phyloP scores from a whole-genome alignment of 768 basidiomycete genomes.

The Phylloporus scabripes region DNA sequence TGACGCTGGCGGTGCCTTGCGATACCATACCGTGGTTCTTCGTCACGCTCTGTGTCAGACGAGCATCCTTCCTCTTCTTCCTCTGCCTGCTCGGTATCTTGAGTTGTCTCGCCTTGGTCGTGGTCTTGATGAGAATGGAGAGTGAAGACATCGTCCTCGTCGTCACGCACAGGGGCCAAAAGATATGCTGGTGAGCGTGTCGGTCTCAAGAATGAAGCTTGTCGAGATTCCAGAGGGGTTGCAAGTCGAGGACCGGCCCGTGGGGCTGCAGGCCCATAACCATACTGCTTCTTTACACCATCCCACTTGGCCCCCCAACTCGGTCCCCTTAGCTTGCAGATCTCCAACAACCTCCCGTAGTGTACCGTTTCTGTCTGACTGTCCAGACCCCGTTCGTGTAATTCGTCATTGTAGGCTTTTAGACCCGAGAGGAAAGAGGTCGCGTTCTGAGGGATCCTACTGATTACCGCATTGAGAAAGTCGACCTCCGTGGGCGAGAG shows the following conservation, averaged over 20 bases:
- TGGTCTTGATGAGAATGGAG: constrained; percentile 41
- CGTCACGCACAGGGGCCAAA: constrained; percentile 26
- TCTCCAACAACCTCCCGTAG: constrained; percentile 77
- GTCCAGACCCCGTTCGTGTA: constrained; percentile 71
- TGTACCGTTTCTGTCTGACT: constrained; percentile 71
- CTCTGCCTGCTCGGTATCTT: constrained; percentile 16
- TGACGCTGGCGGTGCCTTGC: constrained; percentile 8
- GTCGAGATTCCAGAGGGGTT: constrained; percentile 15
- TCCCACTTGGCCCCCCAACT: constrained; percentile 84
- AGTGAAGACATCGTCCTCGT: constrained; percentile 40
- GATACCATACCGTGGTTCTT: constrained; percentile 6
- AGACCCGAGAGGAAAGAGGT: constrained; percentile 78
- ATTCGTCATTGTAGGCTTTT: constrained; percentile 78
- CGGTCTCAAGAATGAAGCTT: constrained; percentile 14
- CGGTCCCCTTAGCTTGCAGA: constrained; percentile 73
- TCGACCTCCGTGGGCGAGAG: constrained; percentile 56
- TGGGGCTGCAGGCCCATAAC: constrained; percentile 29
- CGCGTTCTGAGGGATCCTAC: constrained; percentile 58
- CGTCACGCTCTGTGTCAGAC: constrained; percentile 22
- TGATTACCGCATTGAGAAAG: constrained; percentile 70
- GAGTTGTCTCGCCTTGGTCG: constrained; percentile 19
- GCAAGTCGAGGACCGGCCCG: constrained; percentile 10
- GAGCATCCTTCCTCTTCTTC: constrained; percentile 7
- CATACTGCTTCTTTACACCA: constrained; percentile 55
- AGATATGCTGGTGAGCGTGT: constrained; percentile 23